These are phyloP conservation scores for Plantago elongata DNA, from an alignment of 257 asterid genomes.

Conservation along the genomic window DNA sequence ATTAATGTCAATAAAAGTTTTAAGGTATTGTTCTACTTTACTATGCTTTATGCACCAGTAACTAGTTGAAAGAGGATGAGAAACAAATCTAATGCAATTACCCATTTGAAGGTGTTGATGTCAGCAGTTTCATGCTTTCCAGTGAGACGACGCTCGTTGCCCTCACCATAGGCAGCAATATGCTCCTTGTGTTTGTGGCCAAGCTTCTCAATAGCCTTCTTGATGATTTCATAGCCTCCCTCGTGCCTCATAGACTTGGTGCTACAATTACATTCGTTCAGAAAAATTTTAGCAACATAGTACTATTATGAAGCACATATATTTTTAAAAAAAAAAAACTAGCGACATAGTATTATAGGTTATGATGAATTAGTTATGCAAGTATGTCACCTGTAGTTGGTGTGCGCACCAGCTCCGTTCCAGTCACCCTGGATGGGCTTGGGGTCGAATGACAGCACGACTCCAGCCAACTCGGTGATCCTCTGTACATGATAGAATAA, in stretches of 20 bases:
- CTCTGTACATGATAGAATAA: constrained; percentile 42
- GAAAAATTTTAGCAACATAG: background rate
- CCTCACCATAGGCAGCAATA: constrained; percentile 24
- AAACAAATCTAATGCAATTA: background rate
- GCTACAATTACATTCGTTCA: constrained; percentile 1
- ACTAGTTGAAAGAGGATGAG: background rate
- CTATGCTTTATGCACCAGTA: background rate
- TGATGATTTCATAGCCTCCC: constrained; percentile 28
- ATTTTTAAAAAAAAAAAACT: no score
- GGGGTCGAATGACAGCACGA: constrained; percentile 84
- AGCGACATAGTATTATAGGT: background rate
- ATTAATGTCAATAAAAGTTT: background rate
- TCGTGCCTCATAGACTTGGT: constrained; percentile 30
- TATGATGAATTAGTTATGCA: background rate
- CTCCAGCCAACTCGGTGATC: constrained; percentile 87
- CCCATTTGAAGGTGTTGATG: constrained; percentile 22
- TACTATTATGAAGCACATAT: no score
- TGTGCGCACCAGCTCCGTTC: constrained; percentile 57
- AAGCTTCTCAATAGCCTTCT: constrained; percentile 26
- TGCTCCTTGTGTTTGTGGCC: constrained; percentile 25
- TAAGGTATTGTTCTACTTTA: background rate
- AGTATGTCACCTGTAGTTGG: constrained; percentile 39
- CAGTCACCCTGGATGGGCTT: constrained; percentile 78
- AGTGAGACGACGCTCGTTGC: constrained; percentile 20
- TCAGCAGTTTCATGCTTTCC: constrained; percentile 20